These are phyloP conservation scores for Phytomonas serpens DNA, from an alignment of 208 protist species.

Conservation along the genomic window DNA sequence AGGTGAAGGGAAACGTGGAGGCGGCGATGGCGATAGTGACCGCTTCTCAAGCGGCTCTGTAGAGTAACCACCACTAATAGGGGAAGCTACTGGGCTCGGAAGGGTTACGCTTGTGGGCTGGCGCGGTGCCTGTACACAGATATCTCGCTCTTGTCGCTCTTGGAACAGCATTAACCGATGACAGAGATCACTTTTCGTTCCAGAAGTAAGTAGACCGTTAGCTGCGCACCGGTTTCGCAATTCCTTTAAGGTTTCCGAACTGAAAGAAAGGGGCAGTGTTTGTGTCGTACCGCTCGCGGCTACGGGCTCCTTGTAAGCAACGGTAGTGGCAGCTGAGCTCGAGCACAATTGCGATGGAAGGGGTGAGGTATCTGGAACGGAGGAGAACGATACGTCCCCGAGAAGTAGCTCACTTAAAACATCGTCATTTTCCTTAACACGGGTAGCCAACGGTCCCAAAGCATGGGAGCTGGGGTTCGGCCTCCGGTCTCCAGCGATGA, in stretches of 20 bases:
- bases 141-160: not conserved
- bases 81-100: not conserved
- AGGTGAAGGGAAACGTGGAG: not conserved
- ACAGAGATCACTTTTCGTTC: slow-evolving; percentile 28
- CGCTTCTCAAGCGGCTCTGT: not conserved
- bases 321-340: not conserved
- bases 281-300: not conserved
- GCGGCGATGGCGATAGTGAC: not conserved
- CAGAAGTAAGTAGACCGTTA: slow-evolving; percentile 31
- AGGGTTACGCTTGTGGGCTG: not conserved
- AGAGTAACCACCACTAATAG: not conserved
- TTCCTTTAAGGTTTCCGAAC: slow-evolving; percentile 10
- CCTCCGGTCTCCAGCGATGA: not conserved
- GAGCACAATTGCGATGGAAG: not conserved
- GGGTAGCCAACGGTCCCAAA: not conserved
- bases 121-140: not conserved
- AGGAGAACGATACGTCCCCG: not conserved
- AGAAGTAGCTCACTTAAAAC: not conserved
- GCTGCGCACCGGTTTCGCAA: slow-evolving; percentile 24
- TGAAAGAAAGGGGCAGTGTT: not conserved
- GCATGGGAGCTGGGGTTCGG: not conserved
- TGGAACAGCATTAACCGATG: slow-evolving; percentile 23
- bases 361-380: not conserved
- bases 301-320: not conserved
- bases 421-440: not conserved